Evolutionary conservation across 192 early-diverging fungal genomes (phyloP).

Genomic region (Linnemannia zychae): DNA sequence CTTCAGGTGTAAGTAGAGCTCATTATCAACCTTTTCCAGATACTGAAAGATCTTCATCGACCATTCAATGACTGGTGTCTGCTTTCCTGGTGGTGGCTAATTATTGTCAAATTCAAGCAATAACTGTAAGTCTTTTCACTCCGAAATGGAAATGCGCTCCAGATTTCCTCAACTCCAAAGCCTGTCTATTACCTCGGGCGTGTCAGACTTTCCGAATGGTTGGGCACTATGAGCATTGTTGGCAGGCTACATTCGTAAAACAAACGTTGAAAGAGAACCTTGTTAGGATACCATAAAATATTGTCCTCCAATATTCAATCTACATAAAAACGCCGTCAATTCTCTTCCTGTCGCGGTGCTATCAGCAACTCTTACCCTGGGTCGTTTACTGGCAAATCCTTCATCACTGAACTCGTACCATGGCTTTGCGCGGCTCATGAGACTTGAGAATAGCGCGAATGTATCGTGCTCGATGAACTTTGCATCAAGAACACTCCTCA

Average conservation of each 20-base stretch:
- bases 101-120: constrained; percentile 14
- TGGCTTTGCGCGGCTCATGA: constrained; percentile 84
- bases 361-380: constrained; percentile 58
- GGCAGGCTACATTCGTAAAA: constrained; percentile 16
- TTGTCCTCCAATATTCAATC: not conserved
- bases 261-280: not conserved
- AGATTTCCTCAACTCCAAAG: not conserved
- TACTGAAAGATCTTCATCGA: constrained; percentile 81
- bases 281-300: not conserved
- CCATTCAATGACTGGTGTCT: constrained; percentile 80
- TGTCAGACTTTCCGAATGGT: constrained; percentile 33
- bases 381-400: constrained; percentile 41
- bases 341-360: no score
- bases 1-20: constrained; percentile 79
- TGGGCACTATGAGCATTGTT: constrained; percentile 13
- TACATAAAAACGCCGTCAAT: no score
- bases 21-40: constrained; percentile 77
- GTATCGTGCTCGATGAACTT: constrained; percentile 91
- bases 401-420: constrained; percentile 91
- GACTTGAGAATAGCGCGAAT: constrained; percentile 81
- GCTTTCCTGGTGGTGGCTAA: constrained; percentile 51
- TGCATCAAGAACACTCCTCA: constrained; percentile 71
- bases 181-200: constrained; percentile 28
- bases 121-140: not conserved
- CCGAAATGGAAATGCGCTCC: not conserved